Base-by-base conservation (phyloP, 176 grass and related monocot genomes). In the Triticum turgidum region DNA sequence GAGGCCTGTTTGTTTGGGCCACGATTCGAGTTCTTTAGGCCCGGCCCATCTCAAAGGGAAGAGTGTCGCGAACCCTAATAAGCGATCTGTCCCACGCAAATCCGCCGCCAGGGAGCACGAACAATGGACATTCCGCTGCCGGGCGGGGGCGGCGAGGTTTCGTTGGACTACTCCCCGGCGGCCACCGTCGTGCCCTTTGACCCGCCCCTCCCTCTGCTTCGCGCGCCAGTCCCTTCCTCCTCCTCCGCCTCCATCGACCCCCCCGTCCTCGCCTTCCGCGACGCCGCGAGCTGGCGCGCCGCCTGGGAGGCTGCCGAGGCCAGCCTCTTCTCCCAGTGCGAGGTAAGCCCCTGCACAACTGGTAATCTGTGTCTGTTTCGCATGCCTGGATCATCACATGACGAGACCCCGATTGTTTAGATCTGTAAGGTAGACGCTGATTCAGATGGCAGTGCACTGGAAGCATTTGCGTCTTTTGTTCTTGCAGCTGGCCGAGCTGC, bases 401-500 rank as follows among this genome's bases (percentile, higher is more conserved):
- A 24, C 24, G 24, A 24, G 24, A 24, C 24, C 24, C 1, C 1
- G 51, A 13, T 2, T 7, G 7, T 30, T 76, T 18, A 54, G 22
- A 30, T 76, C 42, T 76, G 73, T 17, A 13, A 29, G 22, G 22
- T 51, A 18, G 22, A 51, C 9, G 7, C 42, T 25, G 73, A 76
- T 73, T 73, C 5, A 12, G 2, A 22, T 24, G 24, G 24, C 24
- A 24, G 24, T 24, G 14, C 11, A 1, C 20, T 27, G 1, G 13
- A 66, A 3, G 1, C 10, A 3, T 35, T 66, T 24, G 24, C 24
- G 24, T 65, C 41, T 14, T 39, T 14, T 9, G 30, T 68, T 9
- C 25, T 42, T 89, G 82, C 88, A 89, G 77, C 83, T 89, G 83
- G 88, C 69, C 82, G 88, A 89, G 77, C 64, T 85, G 69, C 88